phyloP scores from a whole-genome alignment of 345 rosid species.

The Syzygium aqueum region DNA sequence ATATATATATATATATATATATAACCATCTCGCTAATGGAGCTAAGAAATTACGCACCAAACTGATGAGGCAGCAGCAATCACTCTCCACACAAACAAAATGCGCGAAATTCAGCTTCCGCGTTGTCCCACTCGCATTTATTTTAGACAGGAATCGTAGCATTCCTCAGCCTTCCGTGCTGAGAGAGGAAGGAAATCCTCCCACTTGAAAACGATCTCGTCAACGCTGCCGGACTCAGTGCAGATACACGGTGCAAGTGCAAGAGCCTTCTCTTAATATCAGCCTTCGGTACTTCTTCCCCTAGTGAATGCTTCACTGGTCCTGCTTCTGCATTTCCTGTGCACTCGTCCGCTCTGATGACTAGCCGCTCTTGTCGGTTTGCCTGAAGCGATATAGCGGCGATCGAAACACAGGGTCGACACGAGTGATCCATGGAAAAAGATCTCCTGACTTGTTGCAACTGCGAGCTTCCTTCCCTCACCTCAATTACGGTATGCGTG shows the following conservation, averaged over 20 bases:
- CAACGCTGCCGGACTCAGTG: constrained; percentile 8
- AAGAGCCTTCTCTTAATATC: constrained; percentile 14
- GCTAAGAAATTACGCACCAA: not conserved
- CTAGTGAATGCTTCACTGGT: constrained; percentile 20
- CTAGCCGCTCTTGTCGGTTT: not conserved
- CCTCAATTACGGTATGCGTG: not conserved
- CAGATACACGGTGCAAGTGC: constrained; percentile 2
- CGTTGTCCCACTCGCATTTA: not conserved
- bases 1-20: no score
- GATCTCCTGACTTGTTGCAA: constrained; percentile 2
- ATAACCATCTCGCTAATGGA: not conserved
- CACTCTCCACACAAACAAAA: not conserved
- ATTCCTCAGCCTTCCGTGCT: constrained; percentile 18
- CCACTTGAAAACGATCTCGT: constrained; percentile 66
- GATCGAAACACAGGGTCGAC: not conserved
- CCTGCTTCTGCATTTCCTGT: constrained; percentile 3
- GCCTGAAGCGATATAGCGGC: not conserved
- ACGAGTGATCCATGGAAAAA: constrained; percentile 8
- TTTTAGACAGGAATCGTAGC: constrained; percentile 8
- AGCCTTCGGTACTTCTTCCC: constrained; percentile 8
- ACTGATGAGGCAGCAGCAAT: not conserved
- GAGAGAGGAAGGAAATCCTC: constrained; percentile 22
- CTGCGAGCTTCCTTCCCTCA: not conserved
- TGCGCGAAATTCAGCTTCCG: not conserved
- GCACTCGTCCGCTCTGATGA: constrained; percentile 8